Base-by-base conservation (phyloP, 345 rosid species). In the Erysimum cheiranthoides region DNA sequence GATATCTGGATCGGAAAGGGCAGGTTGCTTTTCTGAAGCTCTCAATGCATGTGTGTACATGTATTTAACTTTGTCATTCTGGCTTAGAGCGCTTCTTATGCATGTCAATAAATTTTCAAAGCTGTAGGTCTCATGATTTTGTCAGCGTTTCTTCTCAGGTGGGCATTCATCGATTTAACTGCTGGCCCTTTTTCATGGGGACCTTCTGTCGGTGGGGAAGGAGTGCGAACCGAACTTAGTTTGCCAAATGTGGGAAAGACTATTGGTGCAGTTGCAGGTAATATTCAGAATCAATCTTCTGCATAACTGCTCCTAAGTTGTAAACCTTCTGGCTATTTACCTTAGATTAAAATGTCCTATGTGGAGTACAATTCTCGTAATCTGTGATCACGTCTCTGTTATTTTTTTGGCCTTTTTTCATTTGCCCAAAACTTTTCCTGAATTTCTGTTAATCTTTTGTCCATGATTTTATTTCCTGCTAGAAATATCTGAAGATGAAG, bases 201-300 rank as follows among this genome's bases (percentile, higher is more conserved):
- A 67, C 99, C 99, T 64, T 91, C 99, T 81, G 99, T 95, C 70
- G 99, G 99, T 77, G 99, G 99, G 75, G 98, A 95, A 86, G 99
- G 99, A 77, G 98, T 95, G 73, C 94, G 97, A 46, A 95, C 98
- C 4, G 89, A 88, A 65, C 77, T 77, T 73, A 91, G 96, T 83
- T 83, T 95, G 60, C 99, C 99, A 78, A 91, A 89, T 84, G 98
- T 95, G 80, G 86, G 84, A 45, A 89, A 91, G 84, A 95, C 97
- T 47, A 91, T 93, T 74, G 99, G 99, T 75, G 94, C 97, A 28
- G 96, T 95, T 80, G 86, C 90, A 89, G 99, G 98, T 95, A 83
- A 40, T 64, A 35, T 30, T 66, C 61, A 1, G 31, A 47, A 31
- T 58, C 71, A 50, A 13, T 40, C 56, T 57, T 68, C 70, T 65